A percentile compares a stretch with the other conserved stretches of the same genome.
phyloP scores from a whole-genome alignment of 441 rosid species.

The Aquilaria agallochum region DNA sequence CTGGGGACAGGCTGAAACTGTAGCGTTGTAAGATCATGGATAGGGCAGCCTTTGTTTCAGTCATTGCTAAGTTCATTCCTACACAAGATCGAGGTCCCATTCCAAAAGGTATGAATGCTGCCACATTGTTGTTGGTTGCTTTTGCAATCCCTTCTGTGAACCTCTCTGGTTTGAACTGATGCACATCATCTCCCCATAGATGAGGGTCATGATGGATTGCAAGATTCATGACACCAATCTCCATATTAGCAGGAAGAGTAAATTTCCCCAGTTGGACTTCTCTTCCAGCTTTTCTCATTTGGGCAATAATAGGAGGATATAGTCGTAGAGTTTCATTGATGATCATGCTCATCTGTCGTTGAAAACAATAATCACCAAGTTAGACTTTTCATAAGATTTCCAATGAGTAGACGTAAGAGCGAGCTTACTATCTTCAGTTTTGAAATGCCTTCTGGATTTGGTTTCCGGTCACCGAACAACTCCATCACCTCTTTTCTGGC shows the following conservation, averaged over 20 bases:
- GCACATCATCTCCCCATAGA: conserved; percentile 26
- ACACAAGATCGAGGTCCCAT: conserved; percentile 21
- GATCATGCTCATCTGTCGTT: conserved; percentile 39
- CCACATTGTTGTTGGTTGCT: conserved; percentile 29
- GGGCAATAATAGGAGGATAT: conserved; percentile 20
- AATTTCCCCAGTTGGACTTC: conserved; percentile 26
- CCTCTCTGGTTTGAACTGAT: conserved; percentile 37
- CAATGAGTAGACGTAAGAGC: neutral
- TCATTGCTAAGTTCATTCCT: conserved; percentile 25
- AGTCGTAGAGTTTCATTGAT: conserved; percentile 18
- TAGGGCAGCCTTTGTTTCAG: conserved; percentile 25
- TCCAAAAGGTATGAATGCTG: conserved; percentile 27
- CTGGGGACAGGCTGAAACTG: neutral
- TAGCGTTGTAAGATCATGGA: conserved; percentile 41
- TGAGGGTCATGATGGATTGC: conserved; percentile 27
- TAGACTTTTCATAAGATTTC: too few relatives aligned
- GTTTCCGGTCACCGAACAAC: conserved; percentile 23
- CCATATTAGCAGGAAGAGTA: conserved; percentile 18
- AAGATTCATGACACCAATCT: conserved; percentile 12
- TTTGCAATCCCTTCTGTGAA: conserved; percentile 37
- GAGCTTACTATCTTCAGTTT: conserved; percentile 27
- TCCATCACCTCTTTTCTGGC: conserved; percentile 31
- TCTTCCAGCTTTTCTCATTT: conserved; percentile 16
- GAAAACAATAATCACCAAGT: too few relatives aligned
- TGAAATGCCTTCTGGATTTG: conserved; percentile 22